Base-by-base conservation (phyloP, 306 rosid genomes). In the Pyrus communis region DNA sequence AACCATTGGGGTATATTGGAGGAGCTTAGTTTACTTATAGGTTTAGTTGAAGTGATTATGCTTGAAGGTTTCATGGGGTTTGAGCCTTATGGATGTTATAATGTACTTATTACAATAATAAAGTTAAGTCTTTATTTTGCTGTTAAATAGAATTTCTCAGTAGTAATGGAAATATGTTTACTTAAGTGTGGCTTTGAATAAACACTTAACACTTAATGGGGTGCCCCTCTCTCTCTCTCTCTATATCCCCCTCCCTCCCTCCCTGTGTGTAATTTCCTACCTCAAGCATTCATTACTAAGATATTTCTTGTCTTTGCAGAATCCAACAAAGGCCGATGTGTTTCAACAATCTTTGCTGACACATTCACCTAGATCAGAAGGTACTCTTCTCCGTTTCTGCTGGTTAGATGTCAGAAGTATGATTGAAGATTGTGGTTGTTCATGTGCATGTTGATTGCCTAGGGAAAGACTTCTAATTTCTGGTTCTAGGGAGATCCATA, bases 301-400 rank as follows among this genome's bases (percentile, higher is more conserved):
- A 15, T 66, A 19, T 42, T 30, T 42, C 81, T 68, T 66, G 65
- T 74, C 10, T 42, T 28, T 84, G 90, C 93, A 93, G 98, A 71
- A 84, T 71, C 21, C 70, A 73, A 60, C 61, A 51, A 75, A 81
- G 80, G 66, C 80, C 66, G 86, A 78, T 70, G 82, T 60, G 23
- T 23, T 75, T 49, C 77, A 70, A 22, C 45, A 54, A 59, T 70
- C 86, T 74, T 52, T 76, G 30, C 43, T 22, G 30, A 28, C 76
- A 75, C 30, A 60, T 46, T 78, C 68, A 62, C 81, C 81, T 61
- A 79, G 79, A 64, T 69, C 60, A 74, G 87, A 87, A 85, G 94
- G 97, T 91, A 82, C 71, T 79, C 21, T 46, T 68, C 67, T 71
- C 9, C 14, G 27, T 82, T 74, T 67, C 35, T 52, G n/a, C 23